phyloP scores from a whole-genome alignment of 2,329 filamentous ascomycete genomes.

The Albophoma yamanashiensis region DNA sequence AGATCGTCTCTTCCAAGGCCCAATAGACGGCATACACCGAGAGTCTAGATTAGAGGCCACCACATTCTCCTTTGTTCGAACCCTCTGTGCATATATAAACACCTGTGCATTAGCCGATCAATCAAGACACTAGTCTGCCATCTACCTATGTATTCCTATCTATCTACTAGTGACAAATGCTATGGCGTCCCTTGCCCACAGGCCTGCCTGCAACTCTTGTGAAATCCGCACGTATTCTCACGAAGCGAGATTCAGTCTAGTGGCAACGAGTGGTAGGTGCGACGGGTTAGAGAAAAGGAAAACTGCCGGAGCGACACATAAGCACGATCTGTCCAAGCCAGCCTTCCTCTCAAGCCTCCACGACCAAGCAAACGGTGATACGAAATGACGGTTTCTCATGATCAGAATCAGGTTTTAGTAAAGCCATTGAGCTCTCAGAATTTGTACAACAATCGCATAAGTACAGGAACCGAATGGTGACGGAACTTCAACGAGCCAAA shows the following conservation, averaged over 20 bases:
- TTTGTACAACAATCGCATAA: neutral
- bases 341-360: neutral
- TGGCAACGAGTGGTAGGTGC: neutral
- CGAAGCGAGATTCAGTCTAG: neutral
- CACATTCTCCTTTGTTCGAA: conserved; percentile 40
- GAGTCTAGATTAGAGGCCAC: conserved; percentile 24
- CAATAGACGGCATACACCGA: conserved; percentile 40
- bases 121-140: conserved; percentile 19
- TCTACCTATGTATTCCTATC: neutral
- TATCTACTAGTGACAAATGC: neutral
- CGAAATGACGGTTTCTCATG: neutral
- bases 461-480: neutral
- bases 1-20: conserved; percentile 52
- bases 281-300: neutral
- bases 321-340: neutral
- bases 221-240: too few relatives aligned
- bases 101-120: conserved; percentile 52
- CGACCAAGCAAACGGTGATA: neutral
- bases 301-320: too few relatives aligned
- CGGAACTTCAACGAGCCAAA: neutral
- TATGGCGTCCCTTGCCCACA: neutral
- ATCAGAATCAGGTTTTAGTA: neutral
- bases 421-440: neutral
- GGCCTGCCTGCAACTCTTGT: neutral
- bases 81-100: conserved; percentile 43